Percentiles rank a stretch among this genome's conserved stretches.
Evolutionary conservation across 1,284 basidiomycete genomes (phyloP).

Genomic region (Trametes sp.): DNA sequence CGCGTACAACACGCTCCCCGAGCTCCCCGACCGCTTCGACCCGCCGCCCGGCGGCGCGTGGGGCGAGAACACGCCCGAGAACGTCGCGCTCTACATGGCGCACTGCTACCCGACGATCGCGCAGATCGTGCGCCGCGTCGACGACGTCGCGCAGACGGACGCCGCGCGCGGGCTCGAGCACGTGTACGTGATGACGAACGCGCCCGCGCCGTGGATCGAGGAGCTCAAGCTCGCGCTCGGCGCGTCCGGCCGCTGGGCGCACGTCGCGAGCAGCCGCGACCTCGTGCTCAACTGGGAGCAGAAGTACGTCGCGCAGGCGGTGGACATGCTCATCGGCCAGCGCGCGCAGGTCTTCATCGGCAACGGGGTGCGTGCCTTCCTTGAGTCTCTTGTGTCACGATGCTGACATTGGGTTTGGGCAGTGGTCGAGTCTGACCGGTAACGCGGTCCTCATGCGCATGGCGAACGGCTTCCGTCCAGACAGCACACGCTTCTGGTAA

Average conservation of each 20-base stretch:
- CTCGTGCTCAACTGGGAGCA: constrained; percentile 47
- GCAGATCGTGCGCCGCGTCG: constrained; percentile 53
- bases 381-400: constrained; percentile 29
- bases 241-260: constrained; percentile 33
- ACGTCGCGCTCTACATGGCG: constrained; percentile 43
- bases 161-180: constrained; percentile 41
- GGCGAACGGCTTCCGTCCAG: constrained; percentile 44
- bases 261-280: constrained; percentile 46
- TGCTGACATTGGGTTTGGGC: background rate
- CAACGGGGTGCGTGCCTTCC: constrained; percentile 50
- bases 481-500: constrained; percentile 40
- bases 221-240: constrained; percentile 53
- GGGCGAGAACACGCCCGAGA: constrained; percentile 39
- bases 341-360: constrained; percentile 54
- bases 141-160: constrained; percentile 43
- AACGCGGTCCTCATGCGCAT: constrained; percentile 63
- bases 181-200: constrained; percentile 69
- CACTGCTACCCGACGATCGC: constrained; percentile 57
- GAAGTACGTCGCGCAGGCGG: constrained; percentile 47
- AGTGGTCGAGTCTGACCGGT: constrained; percentile 69
- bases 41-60: constrained; percentile 39
- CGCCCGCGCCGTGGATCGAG: constrained; percentile 44
- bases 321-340: constrained; percentile 56
- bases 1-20: constrained; percentile 53
- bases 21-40: constrained; percentile 49